These are phyloP conservation scores for Fraxinus quadrangulata DNA, from an alignment of 257 asterid genomes.

Conservation along the genomic window DNA sequence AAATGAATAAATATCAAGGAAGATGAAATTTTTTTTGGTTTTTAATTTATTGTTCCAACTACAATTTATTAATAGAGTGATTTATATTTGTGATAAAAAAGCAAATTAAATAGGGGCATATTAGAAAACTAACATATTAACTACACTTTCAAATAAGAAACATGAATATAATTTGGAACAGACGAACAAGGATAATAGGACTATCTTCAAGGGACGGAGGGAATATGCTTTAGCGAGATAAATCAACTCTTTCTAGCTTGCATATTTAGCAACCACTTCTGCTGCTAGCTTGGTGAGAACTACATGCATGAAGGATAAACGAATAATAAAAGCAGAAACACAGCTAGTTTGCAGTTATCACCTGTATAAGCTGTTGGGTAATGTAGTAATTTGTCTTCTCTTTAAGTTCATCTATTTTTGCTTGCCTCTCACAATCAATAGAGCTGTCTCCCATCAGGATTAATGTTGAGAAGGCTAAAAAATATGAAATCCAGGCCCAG, in stretches of 20 bases:
- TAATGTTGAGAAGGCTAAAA: not conserved
- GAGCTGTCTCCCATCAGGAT: not conserved
- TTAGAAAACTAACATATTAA: too few relatives aligned
- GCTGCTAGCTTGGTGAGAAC: not conserved
- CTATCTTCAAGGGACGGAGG: too few relatives aligned
- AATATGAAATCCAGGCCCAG: not conserved
- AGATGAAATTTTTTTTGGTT: too few relatives aligned
- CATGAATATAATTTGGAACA: too few relatives aligned
- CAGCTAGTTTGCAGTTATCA: constrained; percentile 26
- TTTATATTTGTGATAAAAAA: too few relatives aligned
- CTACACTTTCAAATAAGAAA: too few relatives aligned
- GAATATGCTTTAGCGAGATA: not conserved
- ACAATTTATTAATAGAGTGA: too few relatives aligned
- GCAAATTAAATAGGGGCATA: too few relatives aligned
- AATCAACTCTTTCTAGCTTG: not conserved
- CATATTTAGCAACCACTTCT: not conserved
- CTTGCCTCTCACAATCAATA: constrained; percentile 58
- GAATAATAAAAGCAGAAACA: constrained; percentile 10
- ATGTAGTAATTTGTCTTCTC: constrained; percentile 86
- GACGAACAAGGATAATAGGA: too few relatives aligned
- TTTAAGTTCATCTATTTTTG: constrained; percentile 84
- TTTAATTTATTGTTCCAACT: too few relatives aligned
- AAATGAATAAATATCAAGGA: too few relatives aligned
- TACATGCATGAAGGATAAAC: not conserved
- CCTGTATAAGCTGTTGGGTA: constrained; percentile 95